Percentiles rank a stretch among this genome's conserved stretches.
Conservation (phyloP, 192 early-diverging fungal genomes). For the Entomortierella parvispora region DNA sequence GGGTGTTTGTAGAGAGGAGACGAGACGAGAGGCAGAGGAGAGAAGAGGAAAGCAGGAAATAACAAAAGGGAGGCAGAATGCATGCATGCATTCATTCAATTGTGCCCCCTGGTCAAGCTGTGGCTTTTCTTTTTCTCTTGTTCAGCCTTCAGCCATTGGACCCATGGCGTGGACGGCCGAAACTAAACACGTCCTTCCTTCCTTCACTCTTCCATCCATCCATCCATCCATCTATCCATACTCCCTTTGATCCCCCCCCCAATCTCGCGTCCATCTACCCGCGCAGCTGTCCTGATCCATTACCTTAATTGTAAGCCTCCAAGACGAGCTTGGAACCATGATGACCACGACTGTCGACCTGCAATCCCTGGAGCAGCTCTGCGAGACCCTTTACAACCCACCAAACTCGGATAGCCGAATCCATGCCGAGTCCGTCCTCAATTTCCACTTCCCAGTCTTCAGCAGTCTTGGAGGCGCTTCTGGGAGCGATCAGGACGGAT, state of each 20-base stretch:
- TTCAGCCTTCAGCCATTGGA: too few species aligned
- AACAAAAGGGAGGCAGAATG: neutral
- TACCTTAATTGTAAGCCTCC: neutral
- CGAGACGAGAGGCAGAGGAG: neutral
- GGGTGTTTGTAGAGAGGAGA: too few species aligned
- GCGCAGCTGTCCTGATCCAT: neutral
- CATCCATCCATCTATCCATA: too few species aligned
- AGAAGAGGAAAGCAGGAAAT: neutral
- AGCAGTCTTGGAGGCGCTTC: conserved; percentile 3
- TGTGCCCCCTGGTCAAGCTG: neutral
- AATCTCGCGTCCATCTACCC: too few species aligned
- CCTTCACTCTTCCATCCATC: too few species aligned
- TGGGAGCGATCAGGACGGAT: neutral
- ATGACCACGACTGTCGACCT: conserved; percentile 35
- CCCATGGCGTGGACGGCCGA: too few species aligned
- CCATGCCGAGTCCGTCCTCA: conserved; percentile 32
- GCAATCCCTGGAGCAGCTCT: conserved; percentile 33
- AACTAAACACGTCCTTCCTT: too few species aligned
- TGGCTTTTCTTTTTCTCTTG: too few species aligned
- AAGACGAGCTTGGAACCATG: neutral
- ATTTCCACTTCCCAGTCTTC: conserved; percentile 42
- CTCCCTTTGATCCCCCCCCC: too few species aligned
- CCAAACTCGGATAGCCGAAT: conserved; percentile 17
- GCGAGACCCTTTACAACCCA: conserved; percentile 47
- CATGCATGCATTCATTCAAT: neutral